Conservation (phyloP, 345 rosid species). For the Brassica cretica region DNA sequence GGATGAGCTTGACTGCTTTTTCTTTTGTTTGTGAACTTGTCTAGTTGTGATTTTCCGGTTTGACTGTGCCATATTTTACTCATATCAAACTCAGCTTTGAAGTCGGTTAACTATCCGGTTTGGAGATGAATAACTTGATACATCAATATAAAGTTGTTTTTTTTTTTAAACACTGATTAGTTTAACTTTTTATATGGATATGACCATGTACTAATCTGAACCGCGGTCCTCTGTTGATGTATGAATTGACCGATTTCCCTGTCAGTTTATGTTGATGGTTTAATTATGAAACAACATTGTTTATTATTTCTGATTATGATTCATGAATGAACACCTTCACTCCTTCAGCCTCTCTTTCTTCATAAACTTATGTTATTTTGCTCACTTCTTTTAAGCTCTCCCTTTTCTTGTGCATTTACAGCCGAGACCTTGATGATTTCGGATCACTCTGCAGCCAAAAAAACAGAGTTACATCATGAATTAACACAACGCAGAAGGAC, state of each 20-base stretch:
- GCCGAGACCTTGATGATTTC: constrained; percentile 27
- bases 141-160: not conserved
- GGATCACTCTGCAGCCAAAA: constrained; percentile 38
- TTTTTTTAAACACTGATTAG: too few relatives aligned
- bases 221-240: too few relatives aligned
- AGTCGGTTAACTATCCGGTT: constrained; percentile 1
- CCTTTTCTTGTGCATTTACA: constrained; percentile 17
- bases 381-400: not conserved
- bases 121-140: constrained; percentile 3
- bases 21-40: too few relatives aligned
- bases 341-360: constrained; percentile 15
- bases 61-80: constrained; percentile 13
- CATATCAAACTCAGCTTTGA: not conserved
- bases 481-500: not conserved
- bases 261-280: not conserved
- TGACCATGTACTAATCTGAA: not conserved
- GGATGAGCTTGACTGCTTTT: too few relatives aligned
- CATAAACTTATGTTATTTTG: not conserved
- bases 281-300: constrained; percentile 19
- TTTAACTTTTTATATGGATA: not conserved
- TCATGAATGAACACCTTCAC: too few relatives aligned
- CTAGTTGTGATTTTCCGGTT: not conserved
- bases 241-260: not conserved
- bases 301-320: constrained; percentile 1
- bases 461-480: not conserved